A percentile compares a stretch with the other conserved stretches of the same genome.
Conservation (phyloP, 768 basidiomycete genomes). For the Trametes cingulata region DNA sequence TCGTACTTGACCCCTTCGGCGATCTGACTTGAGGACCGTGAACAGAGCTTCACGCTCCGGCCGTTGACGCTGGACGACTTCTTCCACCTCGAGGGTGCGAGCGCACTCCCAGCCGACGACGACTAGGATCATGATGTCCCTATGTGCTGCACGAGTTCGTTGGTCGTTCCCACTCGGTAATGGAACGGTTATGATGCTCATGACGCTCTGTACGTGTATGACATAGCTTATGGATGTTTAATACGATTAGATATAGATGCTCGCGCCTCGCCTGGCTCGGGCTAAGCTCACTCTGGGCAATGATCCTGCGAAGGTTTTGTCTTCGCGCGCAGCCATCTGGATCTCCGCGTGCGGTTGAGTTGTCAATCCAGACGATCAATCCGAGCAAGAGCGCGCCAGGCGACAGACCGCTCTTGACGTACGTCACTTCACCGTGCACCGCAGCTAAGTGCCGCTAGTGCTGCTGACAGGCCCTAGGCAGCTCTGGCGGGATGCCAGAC, state of each 20-base stretch:
- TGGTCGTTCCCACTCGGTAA: not conserved
- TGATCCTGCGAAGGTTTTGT: not conserved
- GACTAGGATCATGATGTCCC: no score
- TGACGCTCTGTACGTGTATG: conserved; percentile 8
- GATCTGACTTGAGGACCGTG: no score
- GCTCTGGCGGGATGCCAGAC: no score
- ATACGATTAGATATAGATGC: conserved; percentile 1
- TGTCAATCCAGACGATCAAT: no score
- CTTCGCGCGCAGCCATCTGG: not conserved
- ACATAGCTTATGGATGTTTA: conserved; percentile 2
- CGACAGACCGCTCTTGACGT: no score
- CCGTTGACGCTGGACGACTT: conserved; percentile 76
- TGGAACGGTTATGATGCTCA: conserved; percentile 1
- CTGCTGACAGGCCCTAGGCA: no score
- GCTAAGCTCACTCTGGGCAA: not conserved
- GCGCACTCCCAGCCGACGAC: conserved; percentile 21
- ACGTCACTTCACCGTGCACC: no score
- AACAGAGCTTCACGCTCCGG: conserved; percentile 78
- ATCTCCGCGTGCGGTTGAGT: no score
- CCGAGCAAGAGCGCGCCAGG: no score
- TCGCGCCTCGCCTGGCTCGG: not conserved
- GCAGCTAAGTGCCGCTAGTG: no score
- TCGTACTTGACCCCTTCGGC: no score
- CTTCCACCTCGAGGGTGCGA: conserved; percentile 40
- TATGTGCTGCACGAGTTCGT: no score